Evolutionary conservation across 257 asterid genomes (phyloP).

Genomic region (Plantago ovata): DNA sequence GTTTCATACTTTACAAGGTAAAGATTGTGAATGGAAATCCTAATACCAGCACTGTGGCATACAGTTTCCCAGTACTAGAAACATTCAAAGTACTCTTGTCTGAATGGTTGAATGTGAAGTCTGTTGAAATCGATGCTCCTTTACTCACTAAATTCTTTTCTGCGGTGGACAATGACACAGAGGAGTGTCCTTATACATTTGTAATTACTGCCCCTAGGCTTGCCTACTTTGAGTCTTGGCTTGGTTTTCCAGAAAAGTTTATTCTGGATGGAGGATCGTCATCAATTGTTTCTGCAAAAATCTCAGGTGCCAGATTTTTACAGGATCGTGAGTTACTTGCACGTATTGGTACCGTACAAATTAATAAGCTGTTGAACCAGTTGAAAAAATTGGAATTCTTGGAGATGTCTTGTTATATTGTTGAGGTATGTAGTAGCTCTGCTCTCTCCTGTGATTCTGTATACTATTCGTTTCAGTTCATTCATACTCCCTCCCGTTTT

Average conservation of each 20-base stretch:
- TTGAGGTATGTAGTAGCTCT: background rate
- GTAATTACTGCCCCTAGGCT: background rate
- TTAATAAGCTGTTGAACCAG: background rate
- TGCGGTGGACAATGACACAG: background rate
- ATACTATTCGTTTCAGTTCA: too few relatives aligned
- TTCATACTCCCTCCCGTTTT: too few relatives aligned
- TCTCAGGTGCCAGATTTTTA: background rate
- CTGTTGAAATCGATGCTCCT: too few relatives aligned
- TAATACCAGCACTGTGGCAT: background rate
- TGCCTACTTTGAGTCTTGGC: background rate
- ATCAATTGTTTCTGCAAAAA: background rate
- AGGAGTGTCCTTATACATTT: background rate
- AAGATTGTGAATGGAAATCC: background rate
- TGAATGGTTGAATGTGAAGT: constrained; percentile 9
- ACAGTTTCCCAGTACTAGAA: background rate
- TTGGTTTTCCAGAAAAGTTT: background rate
- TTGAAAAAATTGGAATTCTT: background rate
- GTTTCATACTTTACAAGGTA: background rate
- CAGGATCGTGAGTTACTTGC: background rate
- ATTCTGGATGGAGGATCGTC: background rate
- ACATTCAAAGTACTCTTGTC: background rate
- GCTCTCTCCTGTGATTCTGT: background rate
- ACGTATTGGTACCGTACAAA: background rate
- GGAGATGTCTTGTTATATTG: background rate
- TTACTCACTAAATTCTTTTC: background rate